Evolutionary conservation across 306 rosid genomes (phyloP).

Genomic region (Bauhinia variegata): DNA sequence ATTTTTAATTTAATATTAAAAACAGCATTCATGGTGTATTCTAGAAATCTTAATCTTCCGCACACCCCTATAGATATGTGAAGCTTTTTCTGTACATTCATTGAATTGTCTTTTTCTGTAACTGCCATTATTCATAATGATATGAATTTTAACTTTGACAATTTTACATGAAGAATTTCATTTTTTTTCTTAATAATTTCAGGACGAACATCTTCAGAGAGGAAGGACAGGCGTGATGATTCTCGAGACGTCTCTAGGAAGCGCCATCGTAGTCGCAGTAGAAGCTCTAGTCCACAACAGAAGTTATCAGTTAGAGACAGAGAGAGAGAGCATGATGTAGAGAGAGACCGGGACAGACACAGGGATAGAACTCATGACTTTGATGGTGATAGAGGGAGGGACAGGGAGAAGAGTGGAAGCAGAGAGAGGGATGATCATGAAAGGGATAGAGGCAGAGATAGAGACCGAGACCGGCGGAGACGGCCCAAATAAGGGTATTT

Average conservation of each 20-base stretch:
- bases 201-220: constrained; percentile 71
- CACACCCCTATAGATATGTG: constrained; percentile 9
- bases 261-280: constrained; percentile 75
- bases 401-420: constrained; percentile 89
- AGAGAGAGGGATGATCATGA: constrained; percentile 87
- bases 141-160: constrained; percentile 14
- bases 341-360: constrained; percentile 68
- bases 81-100: background rate
- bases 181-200: constrained; percentile 21
- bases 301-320: constrained; percentile 67
- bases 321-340: constrained; percentile 70
- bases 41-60: background rate
- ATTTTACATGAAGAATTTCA: background rate
- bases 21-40: no score
- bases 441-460: constrained; percentile 63
- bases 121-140: constrained; percentile 7
- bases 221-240: constrained; percentile 67
- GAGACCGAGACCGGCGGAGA: constrained; percentile 79
- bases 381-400: constrained; percentile 63
- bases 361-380: constrained; percentile 64
- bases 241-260: constrained; percentile 65
- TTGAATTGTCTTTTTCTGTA: background rate
- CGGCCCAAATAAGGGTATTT: constrained; percentile 54
- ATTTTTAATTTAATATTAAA: no score
- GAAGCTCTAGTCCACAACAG: constrained; percentile 68